These are phyloP conservation scores for Casaregolazyma suthepensis DNA, from an alignment of 1,139 yeast species.

Conservation along the genomic window DNA sequence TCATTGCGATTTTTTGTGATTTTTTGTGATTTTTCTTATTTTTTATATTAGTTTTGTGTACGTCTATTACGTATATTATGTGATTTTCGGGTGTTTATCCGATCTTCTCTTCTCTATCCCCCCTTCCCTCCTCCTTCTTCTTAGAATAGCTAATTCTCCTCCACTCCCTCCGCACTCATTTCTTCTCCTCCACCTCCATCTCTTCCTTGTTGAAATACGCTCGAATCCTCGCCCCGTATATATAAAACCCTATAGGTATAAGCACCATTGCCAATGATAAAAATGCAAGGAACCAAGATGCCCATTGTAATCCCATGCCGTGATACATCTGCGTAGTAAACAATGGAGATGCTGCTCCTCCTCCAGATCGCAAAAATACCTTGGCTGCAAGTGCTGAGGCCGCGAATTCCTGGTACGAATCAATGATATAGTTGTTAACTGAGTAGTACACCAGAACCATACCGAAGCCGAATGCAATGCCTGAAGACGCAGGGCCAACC, in stretches of 20 bases:
- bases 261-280: conserved; percentile 73
- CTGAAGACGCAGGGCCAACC: conserved; percentile 96
- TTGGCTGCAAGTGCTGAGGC: conserved; percentile 88
- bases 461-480: conserved; percentile 84
- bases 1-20: too few species aligned
- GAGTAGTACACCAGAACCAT: conserved; percentile 87
- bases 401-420: conserved; percentile 80
- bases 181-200: neutral
- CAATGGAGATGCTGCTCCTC: conserved; percentile 82
- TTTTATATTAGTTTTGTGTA: neutral
- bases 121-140: neutral
- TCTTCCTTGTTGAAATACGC: conserved; percentile 32
- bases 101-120: neutral
- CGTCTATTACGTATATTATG: neutral
- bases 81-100: neutral
- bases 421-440: conserved; percentile 81
- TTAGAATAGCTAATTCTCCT: neutral
- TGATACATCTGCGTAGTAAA: conserved; percentile 78
- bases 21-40: neutral
- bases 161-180: neutral
- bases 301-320: conserved; percentile 72
- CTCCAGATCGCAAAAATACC: conserved; percentile 77
- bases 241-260: conserved; percentile 75
- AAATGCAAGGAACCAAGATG: conserved; percentile 76
- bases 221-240: conserved; percentile 60